Evolutionary conservation across 2,329 filamentous ascomycete genomes (phyloP).

Genomic region (Botrytis tulipae): DNA sequence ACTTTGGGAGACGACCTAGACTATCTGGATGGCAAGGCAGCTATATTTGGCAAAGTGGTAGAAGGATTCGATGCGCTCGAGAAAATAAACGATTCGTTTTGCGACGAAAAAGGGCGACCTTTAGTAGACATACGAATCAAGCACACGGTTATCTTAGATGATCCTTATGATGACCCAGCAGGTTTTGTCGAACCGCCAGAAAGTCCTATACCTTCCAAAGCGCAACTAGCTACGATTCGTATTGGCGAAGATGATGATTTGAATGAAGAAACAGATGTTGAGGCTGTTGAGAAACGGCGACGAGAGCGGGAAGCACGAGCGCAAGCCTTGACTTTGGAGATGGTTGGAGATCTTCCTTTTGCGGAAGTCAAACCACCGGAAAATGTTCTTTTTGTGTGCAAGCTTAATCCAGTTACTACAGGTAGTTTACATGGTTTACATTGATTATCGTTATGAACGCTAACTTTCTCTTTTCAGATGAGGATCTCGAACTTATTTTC

Average conservation of each 20-base stretch:
- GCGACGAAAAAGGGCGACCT: slow-evolving; percentile 81
- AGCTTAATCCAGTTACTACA: slow-evolving; percentile 92
- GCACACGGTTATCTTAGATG: slow-evolving; percentile 88
- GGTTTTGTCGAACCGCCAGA: slow-evolving; percentile 73
- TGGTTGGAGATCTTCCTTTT: slow-evolving; percentile 96
- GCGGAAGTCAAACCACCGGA: slow-evolving; percentile 97
- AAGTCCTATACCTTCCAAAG: slow-evolving; percentile 78
- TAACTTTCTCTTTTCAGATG: slow-evolving; percentile 51
- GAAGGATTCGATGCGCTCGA: slow-evolving; percentile 94
- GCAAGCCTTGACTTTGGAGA: slow-evolving; percentile 91
- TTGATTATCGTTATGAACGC: neutral
- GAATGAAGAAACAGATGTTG: slow-evolving; percentile 72
- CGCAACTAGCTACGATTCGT: slow-evolving; percentile 85
- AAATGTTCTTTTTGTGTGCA: slow-evolving; percentile 97
- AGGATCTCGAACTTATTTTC: slow-evolving; percentile 94
- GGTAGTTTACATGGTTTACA: slow-evolving; percentile 39
- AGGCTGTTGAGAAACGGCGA: slow-evolving; percentile 72
- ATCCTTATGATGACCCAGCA: slow-evolving; percentile 81
- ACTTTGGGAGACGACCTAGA: slow-evolving; percentile 88
- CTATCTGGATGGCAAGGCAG: slow-evolving; percentile 88
- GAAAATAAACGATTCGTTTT: slow-evolving; percentile 87
- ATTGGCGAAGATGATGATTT: slow-evolving; percentile 87
- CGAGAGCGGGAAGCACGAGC: slow-evolving; percentile 88
- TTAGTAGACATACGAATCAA: slow-evolving; percentile 93
- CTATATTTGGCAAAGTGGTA: slow-evolving; percentile 91